A percentile compares a stretch with the other conserved stretches of the same genome.
Evolutionary conservation across 2,329 filamentous ascomycete genomes (phyloP).

Genomic region (Epichloe elymi): DNA sequence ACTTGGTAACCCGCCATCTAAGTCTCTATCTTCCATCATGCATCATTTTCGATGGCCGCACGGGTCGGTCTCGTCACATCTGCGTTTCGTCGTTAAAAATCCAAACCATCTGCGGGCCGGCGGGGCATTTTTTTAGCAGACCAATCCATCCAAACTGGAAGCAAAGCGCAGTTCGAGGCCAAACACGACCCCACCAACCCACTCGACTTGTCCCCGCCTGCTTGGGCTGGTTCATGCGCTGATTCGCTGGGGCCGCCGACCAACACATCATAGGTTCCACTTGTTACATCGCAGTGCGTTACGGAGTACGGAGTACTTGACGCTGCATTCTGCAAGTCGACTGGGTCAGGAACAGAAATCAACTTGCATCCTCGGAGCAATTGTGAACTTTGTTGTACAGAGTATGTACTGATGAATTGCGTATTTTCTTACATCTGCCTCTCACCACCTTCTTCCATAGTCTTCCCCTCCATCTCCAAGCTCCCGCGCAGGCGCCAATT

Average conservation of each 20-base stretch:
- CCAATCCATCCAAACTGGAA: not conserved
- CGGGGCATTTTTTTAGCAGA: not conserved
- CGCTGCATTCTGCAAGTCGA: not conserved
- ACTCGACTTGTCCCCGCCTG: not conserved
- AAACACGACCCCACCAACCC: not conserved
- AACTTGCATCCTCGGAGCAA: not conserved
- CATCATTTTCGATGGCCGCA: too few relatives aligned
- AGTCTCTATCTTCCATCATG: too few relatives aligned
- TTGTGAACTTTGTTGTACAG: not conserved
- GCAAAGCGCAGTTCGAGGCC: not conserved
- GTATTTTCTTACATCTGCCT: not conserved
- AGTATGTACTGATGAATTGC: not conserved
- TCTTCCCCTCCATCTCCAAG: constrained; percentile 1
- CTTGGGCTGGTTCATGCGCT: not conserved
- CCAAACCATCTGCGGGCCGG: not conserved
- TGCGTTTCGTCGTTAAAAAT: not conserved
- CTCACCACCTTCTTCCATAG: not conserved
- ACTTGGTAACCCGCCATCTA: too few relatives aligned
- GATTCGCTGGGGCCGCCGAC: not conserved
- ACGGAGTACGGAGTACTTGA: not conserved
- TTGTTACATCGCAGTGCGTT: not conserved
- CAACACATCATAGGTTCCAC: not conserved
- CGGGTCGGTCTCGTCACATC: not conserved
- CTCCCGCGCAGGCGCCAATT: constrained; percentile 4
- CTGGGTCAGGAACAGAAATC: not conserved